These are phyloP conservation scores for Colletotrichum gloeosporioides DNA, from an alignment of 2,329 filamentous ascomycete species.

Conservation along the genomic window DNA sequence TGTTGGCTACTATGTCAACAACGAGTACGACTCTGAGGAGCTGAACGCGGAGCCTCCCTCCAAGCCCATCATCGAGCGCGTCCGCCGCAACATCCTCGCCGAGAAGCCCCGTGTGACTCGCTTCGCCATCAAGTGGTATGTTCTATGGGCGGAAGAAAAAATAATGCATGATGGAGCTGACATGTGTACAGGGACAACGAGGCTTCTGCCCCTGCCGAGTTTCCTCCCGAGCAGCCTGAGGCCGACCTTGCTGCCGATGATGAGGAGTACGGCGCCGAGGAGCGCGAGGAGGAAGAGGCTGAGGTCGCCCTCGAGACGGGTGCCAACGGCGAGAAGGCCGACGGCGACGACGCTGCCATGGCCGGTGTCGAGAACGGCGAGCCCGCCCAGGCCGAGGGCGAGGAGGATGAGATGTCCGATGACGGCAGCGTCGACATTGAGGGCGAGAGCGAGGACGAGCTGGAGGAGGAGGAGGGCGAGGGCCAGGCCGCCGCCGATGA, in stretches of 20 bases:
- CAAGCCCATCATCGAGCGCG: conserved; percentile 91
- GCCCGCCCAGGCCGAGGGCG: conserved; percentile 56
- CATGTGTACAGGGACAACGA: conserved; percentile 82
- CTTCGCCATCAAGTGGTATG: conserved; percentile 98
- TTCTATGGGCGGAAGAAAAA: conserved; percentile 14
- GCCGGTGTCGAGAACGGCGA: conserved; percentile 65
- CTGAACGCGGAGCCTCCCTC: conserved; percentile 87
- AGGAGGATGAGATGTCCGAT: conserved; percentile 74
- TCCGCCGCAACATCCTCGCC: conserved; percentile 88
- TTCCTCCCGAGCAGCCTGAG: conserved; percentile 96
- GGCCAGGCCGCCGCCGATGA: conserved; percentile 39
- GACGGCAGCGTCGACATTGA: conserved; percentile 82
- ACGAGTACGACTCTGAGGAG: conserved; percentile 95
- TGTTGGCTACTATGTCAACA: conserved; percentile 99
- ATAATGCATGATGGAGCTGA: background rate
- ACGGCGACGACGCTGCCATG: conserved; percentile 77
- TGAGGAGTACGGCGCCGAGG: conserved; percentile 89
- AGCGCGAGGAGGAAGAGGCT: conserved; percentile 73
- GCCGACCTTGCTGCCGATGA: conserved; percentile 88
- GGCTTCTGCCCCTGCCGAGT: conserved; percentile 93
- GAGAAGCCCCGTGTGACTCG: conserved; percentile 98
- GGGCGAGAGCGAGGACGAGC: conserved; percentile 75
- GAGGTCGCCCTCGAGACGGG: conserved; percentile 55
- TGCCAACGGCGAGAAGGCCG: conserved; percentile 44
- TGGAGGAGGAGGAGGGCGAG: conserved; percentile 65